phyloP scores from a whole-genome alignment of 2,329 filamentous ascomycete genomes.

The Trichoderma atrobrunneum region DNA sequence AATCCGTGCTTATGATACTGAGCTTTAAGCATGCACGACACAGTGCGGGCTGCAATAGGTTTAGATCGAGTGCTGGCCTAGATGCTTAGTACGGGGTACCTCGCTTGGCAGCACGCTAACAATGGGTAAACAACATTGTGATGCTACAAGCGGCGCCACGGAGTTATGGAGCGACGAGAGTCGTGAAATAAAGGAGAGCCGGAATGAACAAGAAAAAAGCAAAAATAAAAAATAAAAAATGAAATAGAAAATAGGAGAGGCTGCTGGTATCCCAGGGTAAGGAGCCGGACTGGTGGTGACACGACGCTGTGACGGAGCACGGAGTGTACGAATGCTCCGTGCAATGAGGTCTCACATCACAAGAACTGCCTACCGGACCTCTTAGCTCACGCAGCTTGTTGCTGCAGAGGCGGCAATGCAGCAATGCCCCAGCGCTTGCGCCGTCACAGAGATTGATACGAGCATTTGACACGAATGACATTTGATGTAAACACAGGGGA shows the following conservation, averaged over 20 bases:
- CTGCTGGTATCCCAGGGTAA: not conserved
- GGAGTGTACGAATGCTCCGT: not conserved
- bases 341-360: not conserved
- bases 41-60: not conserved
- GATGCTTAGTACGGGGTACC: not conserved
- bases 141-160: slow-evolving; percentile 6
- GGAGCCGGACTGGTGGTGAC: not conserved
- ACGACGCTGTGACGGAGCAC: not conserved
- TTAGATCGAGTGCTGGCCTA: not conserved
- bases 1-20: not conserved
- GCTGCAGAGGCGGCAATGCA: not conserved
- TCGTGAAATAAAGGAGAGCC: not conserved
- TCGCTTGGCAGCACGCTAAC: slow-evolving; percentile 4
- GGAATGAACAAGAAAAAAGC: not conserved
- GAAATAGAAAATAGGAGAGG: not conserved
- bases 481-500: not conserved
- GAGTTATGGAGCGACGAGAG: not conserved
- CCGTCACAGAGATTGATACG: not conserved
- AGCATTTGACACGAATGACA: not conserved
- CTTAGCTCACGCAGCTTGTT: not conserved
- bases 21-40: not conserved
- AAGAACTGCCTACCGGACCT: not conserved
- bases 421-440: not conserved
- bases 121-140: slow-evolving; percentile 5
- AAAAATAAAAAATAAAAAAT: not conserved